Evolutionary conservation across 176 grass and related monocot genomes (phyloP).

Genomic region (Ampelocalamus luodianensis): DNA sequence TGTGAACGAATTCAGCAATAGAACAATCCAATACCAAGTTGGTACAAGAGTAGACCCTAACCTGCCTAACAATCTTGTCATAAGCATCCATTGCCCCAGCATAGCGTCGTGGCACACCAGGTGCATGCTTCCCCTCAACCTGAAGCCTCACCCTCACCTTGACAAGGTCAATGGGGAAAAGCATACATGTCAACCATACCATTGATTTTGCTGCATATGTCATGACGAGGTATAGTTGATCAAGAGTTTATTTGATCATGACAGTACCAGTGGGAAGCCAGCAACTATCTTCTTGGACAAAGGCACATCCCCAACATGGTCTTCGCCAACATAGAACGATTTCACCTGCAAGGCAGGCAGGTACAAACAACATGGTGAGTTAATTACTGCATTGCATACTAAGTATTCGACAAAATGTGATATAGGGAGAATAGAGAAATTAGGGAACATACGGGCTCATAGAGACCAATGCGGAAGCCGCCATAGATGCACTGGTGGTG

Average conservation of each 20-base stretch:
- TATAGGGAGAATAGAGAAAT: neutral
- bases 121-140: conserved; percentile 78
- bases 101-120: conserved; percentile 73
- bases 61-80: conserved; percentile 75
- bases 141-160: conserved; percentile 78
- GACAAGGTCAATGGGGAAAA: conserved; percentile 83
- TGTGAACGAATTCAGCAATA: neutral
- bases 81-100: conserved; percentile 80
- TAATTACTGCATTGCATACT: neutral
- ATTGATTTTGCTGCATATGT: neutral
- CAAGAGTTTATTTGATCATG: neutral
- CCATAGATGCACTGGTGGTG: conserved; percentile 93
- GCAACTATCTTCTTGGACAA: conserved; percentile 85
- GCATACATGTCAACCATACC: neutral
- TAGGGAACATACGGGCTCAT: conserved; percentile 56
- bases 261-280: conserved; percentile 73
- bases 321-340: conserved; percentile 66
- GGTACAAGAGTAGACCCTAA: neutral
- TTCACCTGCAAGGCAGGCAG: conserved; percentile 61
- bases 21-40: neutral
- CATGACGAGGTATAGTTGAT: no score
- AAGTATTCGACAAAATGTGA: neutral
- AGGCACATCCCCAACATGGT: conserved; percentile 83
- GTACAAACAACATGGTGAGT: neutral
- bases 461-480: conserved; percentile 82